Conservation (phyloP, 495 filamentous ascomycete species). For the Talaromyces nanjingensis region DNA sequence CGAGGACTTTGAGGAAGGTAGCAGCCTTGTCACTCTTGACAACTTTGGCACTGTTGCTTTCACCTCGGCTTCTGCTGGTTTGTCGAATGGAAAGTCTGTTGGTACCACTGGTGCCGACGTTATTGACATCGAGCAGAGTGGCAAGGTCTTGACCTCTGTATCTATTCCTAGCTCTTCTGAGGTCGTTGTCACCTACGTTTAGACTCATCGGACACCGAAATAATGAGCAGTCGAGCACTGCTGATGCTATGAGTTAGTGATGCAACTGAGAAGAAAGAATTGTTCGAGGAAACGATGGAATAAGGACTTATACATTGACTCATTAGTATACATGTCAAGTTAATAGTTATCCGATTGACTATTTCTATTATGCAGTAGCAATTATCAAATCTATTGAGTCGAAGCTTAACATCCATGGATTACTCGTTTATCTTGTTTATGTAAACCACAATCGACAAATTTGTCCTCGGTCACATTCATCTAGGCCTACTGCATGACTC, state of each 20-base stretch:
- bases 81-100: slow-evolving; percentile 12
- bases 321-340: background rate
- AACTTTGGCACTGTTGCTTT: slow-evolving; percentile 48
- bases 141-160: slow-evolving; percentile 40
- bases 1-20: slow-evolving; percentile 50
- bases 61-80: slow-evolving; percentile 32
- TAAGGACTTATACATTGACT: background rate
- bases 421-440: background rate
- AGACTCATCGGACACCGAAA: background rate
- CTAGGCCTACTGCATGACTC: too few species aligned
- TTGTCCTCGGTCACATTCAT: too few species aligned
- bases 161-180: slow-evolving; percentile 29
- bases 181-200: slow-evolving; percentile 24
- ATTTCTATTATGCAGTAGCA: background rate
- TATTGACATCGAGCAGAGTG: slow-evolving; percentile 45
- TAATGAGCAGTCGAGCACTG: background rate
- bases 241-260: background rate
- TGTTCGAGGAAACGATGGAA: background rate
- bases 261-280: background rate
- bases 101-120: slow-evolving; percentile 37
- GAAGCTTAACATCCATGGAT: background rate
- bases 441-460: background rate
- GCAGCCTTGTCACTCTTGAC: slow-evolving; percentile 42
- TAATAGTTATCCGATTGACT: background rate
- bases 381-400: background rate